Conservation (phyloP, 805 yeast species). For the Candida corydali region DNA sequence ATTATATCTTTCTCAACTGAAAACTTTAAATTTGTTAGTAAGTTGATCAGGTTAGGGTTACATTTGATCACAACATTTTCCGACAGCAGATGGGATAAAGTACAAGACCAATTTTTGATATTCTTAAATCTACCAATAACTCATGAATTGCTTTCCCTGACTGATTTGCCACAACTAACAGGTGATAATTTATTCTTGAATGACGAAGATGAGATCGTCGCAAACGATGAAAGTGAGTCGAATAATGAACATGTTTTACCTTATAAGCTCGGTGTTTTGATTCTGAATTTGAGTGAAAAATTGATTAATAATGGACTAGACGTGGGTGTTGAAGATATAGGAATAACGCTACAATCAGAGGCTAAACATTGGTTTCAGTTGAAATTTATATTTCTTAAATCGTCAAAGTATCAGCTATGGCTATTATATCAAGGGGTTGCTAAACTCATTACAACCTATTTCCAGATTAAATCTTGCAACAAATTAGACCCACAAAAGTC, state of each 20-base stretch:
- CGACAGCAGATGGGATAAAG: constrained; percentile 36
- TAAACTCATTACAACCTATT: constrained; percentile 28
- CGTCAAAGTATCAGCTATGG: constrained; percentile 32
- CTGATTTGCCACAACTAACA: constrained; percentile 18
- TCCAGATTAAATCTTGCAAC: constrained; percentile 14
- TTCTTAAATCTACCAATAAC: constrained; percentile 42
- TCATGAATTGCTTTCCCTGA: constrained; percentile 32
- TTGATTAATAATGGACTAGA: constrained; percentile 10
- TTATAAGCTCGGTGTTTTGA: constrained; percentile 19
- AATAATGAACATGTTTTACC: constrained; percentile 9
- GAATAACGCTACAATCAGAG: background rate
- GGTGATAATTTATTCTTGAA: constrained; percentile 15
- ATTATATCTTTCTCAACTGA: constrained; percentile 39
- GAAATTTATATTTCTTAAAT: constrained; percentile 18
- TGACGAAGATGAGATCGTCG: constrained; percentile 5
- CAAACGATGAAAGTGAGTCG: constrained; percentile 3
- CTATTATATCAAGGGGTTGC: constrained; percentile 32
- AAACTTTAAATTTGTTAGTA: constrained; percentile 33
- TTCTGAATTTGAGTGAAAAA: constrained; percentile 19
- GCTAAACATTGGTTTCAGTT: constrained; percentile 21
- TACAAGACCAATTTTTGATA: constrained; percentile 41
- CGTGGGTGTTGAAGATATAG: constrained; percentile 7
- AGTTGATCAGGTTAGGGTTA: constrained; percentile 37
- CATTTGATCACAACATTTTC: constrained; percentile 29
- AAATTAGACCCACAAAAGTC: background rate